Base-by-base conservation (phyloP, 2,329 filamentous ascomycete genomes). In the Dactylellina drechsleri region DNA sequence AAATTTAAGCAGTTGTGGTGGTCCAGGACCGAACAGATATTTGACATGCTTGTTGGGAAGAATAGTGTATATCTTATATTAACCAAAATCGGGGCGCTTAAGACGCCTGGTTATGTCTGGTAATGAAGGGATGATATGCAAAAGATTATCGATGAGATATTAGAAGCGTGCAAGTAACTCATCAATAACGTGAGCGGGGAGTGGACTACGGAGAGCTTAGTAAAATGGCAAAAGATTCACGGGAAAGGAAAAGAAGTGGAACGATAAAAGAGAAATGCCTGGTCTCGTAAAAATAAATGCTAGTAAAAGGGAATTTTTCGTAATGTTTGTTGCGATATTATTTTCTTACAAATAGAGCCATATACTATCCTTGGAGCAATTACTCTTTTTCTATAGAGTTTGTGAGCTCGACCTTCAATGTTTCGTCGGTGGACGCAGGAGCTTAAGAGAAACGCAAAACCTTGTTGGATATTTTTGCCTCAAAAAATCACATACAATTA, bases 1-100 rank as follows among this genome's bases (percentile, higher is more conserved):
- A 16, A 52, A 40, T 74, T 74, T 15, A 67, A 58, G 10, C 41
- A 74, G 43, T 12, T 23, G 0, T 74, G 62, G 62, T 74, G 62
- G 62, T 57, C 62, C 10, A 36, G 36, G 16, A 57, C 70, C 7
- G 70, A 74, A 49, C 28, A 59, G 16, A 41, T 18, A 15, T 54
- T 67, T 45, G 36, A 53, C 3, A 67, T 64, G 57, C 45, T 74
- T 18, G 50, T 67, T 1, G 70, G 70, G 0, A 26, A 16, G 2
- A 23, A 47, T 3, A 41, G n/a, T 5, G 47, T 74, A 5, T 23
- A 31, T 3, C 20, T 74, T 13, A 74, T 57, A 28, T 15, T 28
- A 0, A 54, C 43, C 20, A 64, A 74, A 16, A 28, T 58, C 1
- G 40, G 4, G 2, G 15, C 6, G 15, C 31, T 67, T 6, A 50